Evolutionary conservation across 805 yeast genomes (phyloP).

Genomic region (Metschnikowia hibisci): DNA sequence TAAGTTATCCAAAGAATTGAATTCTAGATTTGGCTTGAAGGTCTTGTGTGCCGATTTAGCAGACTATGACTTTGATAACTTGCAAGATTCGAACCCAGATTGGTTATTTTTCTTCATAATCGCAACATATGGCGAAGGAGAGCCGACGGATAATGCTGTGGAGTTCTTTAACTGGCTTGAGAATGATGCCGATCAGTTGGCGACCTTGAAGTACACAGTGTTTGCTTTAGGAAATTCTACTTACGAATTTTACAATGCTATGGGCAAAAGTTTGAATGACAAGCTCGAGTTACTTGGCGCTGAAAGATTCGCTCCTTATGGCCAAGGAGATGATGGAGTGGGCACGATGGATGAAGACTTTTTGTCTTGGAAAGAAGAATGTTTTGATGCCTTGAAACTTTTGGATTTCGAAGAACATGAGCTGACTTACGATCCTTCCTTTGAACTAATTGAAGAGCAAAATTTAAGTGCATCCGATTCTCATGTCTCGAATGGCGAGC

Average conservation of each 20-base stretch:
- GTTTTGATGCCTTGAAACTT: conserved; percentile 62
- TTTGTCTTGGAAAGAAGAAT: conserved; percentile 83
- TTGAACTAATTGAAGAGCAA: conserved; percentile 40
- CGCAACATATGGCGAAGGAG: conserved; percentile 98
- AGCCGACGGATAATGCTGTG: conserved; percentile 92
- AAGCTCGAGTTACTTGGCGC: conserved; percentile 65
- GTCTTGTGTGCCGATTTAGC: conserved; percentile 86
- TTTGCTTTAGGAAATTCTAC: conserved; percentile 96
- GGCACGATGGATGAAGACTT: conserved; percentile 96
- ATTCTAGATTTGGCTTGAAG: conserved; percentile 72
- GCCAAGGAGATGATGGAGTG: conserved; percentile 92
- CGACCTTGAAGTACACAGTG: conserved; percentile 61
- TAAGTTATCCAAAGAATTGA: conserved; percentile 84
- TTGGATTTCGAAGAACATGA: conserved; percentile 78
- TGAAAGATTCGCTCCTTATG: conserved; percentile 65
- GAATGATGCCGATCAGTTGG: conserved; percentile 48
- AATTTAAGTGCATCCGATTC: conserved; percentile 26
- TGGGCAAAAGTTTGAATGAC: conserved; percentile 59
- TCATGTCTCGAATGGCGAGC: conserved; percentile 69
- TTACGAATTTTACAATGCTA: conserved; percentile 85
- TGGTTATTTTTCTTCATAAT: conserved; percentile 60
- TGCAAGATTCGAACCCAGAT: conserved; percentile 58
- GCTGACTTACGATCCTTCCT: conserved; percentile 69
- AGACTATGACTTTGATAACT: conserved; percentile 77
- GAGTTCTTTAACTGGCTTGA: conserved; percentile 69